These are phyloP conservation scores for Coffea humblotiana DNA, from an alignment of 305 asterid genomes.

Conservation along the genomic window DNA sequence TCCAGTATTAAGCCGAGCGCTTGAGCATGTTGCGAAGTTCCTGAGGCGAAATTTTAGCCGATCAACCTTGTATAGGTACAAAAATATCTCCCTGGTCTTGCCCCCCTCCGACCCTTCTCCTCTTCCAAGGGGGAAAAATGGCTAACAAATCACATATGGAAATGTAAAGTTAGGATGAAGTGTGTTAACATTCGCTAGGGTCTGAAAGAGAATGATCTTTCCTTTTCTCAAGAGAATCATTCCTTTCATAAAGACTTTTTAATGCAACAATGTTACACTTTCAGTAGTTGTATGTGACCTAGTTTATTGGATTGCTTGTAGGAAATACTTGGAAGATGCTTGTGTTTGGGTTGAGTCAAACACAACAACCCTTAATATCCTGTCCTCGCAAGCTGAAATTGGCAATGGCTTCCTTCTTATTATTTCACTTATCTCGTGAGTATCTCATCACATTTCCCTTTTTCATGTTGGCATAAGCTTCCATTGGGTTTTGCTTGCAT, in stretches of 20 bases:
- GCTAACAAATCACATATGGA: background rate
- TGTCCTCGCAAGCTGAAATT: conserved; percentile 82
- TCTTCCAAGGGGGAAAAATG: background rate
- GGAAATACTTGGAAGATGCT: conserved; percentile 89
- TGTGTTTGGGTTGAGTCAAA: conserved; percentile 99
- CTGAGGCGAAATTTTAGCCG: conserved; percentile 84
- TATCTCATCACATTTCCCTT: conserved; percentile 24
- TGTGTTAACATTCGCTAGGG: background rate
- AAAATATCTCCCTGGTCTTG: background rate
- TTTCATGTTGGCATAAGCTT: background rate
- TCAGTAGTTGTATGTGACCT: conserved; percentile 9
- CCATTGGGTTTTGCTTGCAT: conserved; percentile 9
- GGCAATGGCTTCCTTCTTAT: conserved; percentile 81
- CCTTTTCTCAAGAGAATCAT: background rate
- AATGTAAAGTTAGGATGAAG: background rate
- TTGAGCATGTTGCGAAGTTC: conserved; percentile 85
- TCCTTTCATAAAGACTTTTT: background rate
- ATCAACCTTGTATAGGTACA: conserved; percentile 81
- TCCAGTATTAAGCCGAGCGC: conserved; percentile 75
- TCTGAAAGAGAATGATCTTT: background rate
- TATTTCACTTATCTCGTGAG: conserved; percentile 73
- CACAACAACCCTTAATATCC: conserved; percentile 60
- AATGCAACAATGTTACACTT: background rate
- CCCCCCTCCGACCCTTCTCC: background rate
- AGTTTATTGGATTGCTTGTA: conserved; percentile 35